phyloP scores from a whole-genome alignment of 1,284 basidiomycete species.

The Amylostereum chailletii region DNA sequence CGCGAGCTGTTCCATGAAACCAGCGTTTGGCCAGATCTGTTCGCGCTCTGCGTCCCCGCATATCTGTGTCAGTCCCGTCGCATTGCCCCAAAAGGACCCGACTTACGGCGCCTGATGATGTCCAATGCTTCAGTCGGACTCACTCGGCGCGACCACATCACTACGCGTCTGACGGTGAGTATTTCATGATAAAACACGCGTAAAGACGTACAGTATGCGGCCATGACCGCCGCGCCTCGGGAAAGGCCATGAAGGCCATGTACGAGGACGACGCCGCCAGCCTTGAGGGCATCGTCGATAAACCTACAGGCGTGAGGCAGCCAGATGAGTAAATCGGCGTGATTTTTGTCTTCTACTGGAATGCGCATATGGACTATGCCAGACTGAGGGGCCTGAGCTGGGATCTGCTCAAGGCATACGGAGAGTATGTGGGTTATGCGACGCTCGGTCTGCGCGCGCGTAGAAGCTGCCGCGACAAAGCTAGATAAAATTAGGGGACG shows the following conservation, averaged over 20 bases:
- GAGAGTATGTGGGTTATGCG: conserved; percentile 72
- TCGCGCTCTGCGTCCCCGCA: conserved; percentile 33
- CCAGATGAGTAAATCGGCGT: conserved; percentile 74
- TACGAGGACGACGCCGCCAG: conserved; percentile 71
- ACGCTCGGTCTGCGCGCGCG: conserved; percentile 65
- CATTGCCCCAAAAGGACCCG: neutral
- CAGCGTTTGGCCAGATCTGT: conserved; percentile 71
- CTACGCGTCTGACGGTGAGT: conserved; percentile 24
- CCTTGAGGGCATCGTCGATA: conserved; percentile 63
- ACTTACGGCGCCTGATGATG: conserved; percentile 49
- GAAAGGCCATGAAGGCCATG: conserved; percentile 81
- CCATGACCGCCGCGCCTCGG: conserved; percentile 73
- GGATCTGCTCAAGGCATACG: conserved; percentile 64
- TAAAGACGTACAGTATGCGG: conserved; percentile 62
- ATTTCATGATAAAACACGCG: conserved; percentile 5
- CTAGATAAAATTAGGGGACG: conserved; percentile 28
- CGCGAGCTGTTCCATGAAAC: conserved; percentile 72
- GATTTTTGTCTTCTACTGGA: conserved; percentile 72
- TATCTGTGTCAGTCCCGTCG: neutral
- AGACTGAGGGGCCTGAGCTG: conserved; percentile 65
- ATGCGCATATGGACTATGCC: conserved; percentile 65
- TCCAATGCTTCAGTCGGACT: conserved; percentile 53
- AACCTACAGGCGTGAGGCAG: conserved; percentile 73
- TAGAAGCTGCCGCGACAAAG: conserved; percentile 61
- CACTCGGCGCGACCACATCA: conserved; percentile 65